Conservation (phyloP, 2,329 filamentous ascomycete genomes). For the Corniculantispora saksenae region DNA sequence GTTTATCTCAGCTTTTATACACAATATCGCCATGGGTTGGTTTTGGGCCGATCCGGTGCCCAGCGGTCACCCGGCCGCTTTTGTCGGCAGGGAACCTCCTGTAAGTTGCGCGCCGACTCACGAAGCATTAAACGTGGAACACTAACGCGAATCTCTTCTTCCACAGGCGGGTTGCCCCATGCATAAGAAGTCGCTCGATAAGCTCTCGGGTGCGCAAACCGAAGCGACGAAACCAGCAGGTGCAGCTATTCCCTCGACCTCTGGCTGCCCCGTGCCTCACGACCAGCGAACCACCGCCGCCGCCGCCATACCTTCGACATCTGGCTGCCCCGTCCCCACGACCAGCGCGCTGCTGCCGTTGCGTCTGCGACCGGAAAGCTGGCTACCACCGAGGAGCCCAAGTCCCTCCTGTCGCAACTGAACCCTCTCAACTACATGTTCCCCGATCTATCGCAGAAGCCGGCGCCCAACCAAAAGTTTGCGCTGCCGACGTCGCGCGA, state of each 20-base stretch:
- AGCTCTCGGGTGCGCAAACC: conserved; percentile 39
- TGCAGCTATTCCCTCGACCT: conserved; percentile 32
- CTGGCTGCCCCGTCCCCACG: conserved; percentile 50
- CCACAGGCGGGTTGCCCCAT: conserved; percentile 56
- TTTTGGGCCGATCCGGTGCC: conserved; percentile 59
- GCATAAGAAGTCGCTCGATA: conserved; percentile 55
- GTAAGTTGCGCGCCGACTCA: conserved; percentile 26
- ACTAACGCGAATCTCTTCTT: conserved; percentile 25
- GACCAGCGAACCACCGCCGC: conserved; percentile 26
- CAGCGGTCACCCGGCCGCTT: conserved; percentile 33
- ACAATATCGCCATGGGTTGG: conserved; percentile 55
- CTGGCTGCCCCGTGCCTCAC: conserved; percentile 51
- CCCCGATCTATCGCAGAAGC: conserved; percentile 76
- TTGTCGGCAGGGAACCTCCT: conserved; percentile 34
- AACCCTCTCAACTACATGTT: conserved; percentile 95
- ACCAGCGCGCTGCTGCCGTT: conserved; percentile 24
- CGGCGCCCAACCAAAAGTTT: conserved; percentile 70
- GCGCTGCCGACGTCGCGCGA: conserved; percentile 79
- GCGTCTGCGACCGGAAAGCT: not conserved
- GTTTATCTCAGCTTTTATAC: not conserved
- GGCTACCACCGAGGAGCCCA: conserved; percentile 30
- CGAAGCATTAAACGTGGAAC: not conserved
- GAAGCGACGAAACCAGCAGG: too few relatives aligned
- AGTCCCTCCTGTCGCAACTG: conserved; percentile 55
- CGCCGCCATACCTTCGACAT: conserved; percentile 30